Evolutionary conservation across 768 basidiomycete species (phyloP).

Genomic region (Phanerochaete carnosa): DNA sequence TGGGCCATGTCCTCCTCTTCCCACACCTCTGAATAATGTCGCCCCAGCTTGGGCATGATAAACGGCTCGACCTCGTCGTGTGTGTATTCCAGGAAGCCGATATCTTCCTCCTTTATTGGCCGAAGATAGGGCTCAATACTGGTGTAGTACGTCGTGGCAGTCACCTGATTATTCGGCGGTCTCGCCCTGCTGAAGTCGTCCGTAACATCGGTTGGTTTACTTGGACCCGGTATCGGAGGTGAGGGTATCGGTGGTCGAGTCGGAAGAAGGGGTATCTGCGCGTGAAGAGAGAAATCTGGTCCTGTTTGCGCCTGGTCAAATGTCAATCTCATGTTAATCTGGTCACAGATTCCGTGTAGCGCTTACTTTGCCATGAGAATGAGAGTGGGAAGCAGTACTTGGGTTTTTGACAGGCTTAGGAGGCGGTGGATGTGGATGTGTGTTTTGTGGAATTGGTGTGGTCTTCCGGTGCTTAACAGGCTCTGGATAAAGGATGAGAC

Average conservation of each 20-base stretch:
- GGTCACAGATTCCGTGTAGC: not conserved
- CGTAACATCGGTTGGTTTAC: constrained; percentile 73
- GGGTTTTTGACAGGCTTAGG: constrained; percentile 58
- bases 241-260: constrained; percentile 60
- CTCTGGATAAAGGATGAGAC: constrained; percentile 32
- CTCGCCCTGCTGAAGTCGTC: constrained; percentile 90
- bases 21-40: constrained; percentile 90
- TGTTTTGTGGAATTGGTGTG: constrained; percentile 42
- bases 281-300: constrained; percentile 64
- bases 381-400: constrained; percentile 36
- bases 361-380: constrained; percentile 47
- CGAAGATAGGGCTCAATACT: constrained; percentile 90
- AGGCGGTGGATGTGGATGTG: constrained; percentile 32
- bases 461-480: constrained; percentile 47
- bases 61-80: constrained; percentile 90
- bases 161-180: constrained; percentile 57
- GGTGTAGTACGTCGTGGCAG: constrained; percentile 77
- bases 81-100: constrained; percentile 88
- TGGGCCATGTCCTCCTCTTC: constrained; percentile 79
- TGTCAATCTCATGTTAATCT: not conserved
- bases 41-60: constrained; percentile 79
- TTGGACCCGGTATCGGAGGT: constrained; percentile 75
- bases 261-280: constrained; percentile 46
- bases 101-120: constrained; percentile 88
- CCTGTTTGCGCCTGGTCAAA: constrained; percentile 30